Evolutionary conservation across 352 stramenopile genomes (phyloP).

Genomic region (Albugo candida): DNA sequence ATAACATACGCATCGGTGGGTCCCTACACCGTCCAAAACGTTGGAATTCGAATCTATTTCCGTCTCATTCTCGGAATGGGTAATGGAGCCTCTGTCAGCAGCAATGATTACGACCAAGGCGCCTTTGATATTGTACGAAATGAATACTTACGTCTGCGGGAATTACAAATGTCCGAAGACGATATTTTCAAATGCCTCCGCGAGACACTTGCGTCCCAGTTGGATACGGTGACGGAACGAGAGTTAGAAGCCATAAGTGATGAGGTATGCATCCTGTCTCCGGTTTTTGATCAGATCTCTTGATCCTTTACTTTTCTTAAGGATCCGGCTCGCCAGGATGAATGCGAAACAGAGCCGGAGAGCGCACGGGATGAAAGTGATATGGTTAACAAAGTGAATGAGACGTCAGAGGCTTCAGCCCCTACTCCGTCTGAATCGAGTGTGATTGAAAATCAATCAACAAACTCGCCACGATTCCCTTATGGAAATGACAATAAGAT

Average conservation of each 20-base stretch:
- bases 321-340: too few species aligned
- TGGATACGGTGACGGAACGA: conserved; percentile 1
- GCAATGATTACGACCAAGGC: too few species aligned
- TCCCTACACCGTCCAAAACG: too few species aligned
- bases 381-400: not conserved
- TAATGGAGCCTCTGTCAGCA: too few species aligned
- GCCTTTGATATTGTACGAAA: not conserved
- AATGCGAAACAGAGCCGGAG: not conserved
- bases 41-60: too few species aligned
- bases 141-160: conserved; percentile 18
- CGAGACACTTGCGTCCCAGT: conserved; percentile 12
- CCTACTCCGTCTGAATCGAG: not conserved
- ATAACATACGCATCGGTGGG: too few species aligned
- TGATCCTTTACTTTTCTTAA: too few species aligned
- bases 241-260: too few species aligned
- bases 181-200: conserved; percentile 22
- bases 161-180: conserved; percentile 19
- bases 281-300: too few species aligned
- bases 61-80: too few species aligned
- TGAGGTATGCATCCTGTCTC: too few species aligned
- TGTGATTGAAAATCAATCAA: conserved; percentile 8
- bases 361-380: not conserved
- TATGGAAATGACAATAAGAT: too few species aligned
- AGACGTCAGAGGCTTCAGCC: not conserved
- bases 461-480: conserved; percentile 28